Evolutionary conservation across 345 rosid genomes (phyloP), one percentile per base, ranked within the genome.

Genomic region (Punica granatum): DNA sequence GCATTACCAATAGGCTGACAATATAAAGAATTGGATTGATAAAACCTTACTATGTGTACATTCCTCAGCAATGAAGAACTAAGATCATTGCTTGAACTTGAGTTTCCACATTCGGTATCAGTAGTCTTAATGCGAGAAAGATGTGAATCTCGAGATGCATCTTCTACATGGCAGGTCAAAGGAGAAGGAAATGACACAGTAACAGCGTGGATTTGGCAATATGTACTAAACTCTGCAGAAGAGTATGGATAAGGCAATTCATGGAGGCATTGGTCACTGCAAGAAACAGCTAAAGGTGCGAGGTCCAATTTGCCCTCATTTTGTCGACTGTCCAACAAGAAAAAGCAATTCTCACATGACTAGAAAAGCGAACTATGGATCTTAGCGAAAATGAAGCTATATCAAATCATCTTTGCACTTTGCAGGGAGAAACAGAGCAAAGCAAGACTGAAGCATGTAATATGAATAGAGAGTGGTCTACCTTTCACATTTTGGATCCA

Each of bases 31-130:
- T 11, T 53, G 23, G 48, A 31, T 26, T 58, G 16, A 63, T 26
- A 59, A 58, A 53, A 26, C 49, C 96, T 88, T 80, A 88, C 97
- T 28, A 92, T 82, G 73, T 92, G 98, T 44, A 92, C 86, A 81
- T 89, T 84, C 73, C 77, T 87, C 69, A 83, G 74, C 67, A 49
- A 74, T 68, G 79, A 48, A 83, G 60, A 58, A 72, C 65, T 35
- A 77, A 66, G 64, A 37, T 77, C 82, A 65, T 64, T 68, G 71
- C 75, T 58, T 33, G 63, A 67, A 34, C 48, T 66, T 65, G 70
- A 60, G 36, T 31, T 58, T 1, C 49, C 39, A 19, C 28, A 23
- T 67, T 76, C 81, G 4, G 84, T 65, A 69, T 78, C 77, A 18
- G 81, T 67, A 53, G 64, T 33, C 21, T 73, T 60, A 43, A 89